Base-by-base conservation (phyloP, 1,139 yeast genomes). In the Ogataea hybrid region DNA sequence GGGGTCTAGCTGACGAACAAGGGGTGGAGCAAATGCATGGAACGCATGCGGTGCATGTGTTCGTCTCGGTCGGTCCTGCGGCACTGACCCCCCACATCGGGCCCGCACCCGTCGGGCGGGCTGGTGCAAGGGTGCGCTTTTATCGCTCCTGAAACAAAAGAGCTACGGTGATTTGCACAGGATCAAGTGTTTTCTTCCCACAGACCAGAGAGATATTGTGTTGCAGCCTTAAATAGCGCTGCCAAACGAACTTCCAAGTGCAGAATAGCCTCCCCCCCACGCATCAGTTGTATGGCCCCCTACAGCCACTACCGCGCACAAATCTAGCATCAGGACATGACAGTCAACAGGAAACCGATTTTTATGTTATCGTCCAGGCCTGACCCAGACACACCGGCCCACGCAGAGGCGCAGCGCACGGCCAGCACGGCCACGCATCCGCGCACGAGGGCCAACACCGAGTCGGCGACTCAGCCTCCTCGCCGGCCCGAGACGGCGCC, bases 391-490 rank as follows among this genome's bases (percentile, higher is more conserved):
- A 17, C 22, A 22, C 23, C 10, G 22, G 16, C 8, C 15, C 23
- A 30, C 15, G 12, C 18, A 22, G 23, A 18, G 9, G 10, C 22
- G 12, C 23, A 30, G 32, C n/a, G 16, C 10, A 22, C 15, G 23
- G 23, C 15, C 7, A 12, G 14, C 11, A 25, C n/a, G 20, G n/a
- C 14, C 23, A 18, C 22, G 20, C 17, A 8, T 7, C 23, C 22
- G 8, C 32, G 35, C 14, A 25, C 15, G 4, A 20, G 40, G 8
- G 27, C 40, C 5, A 17, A 18, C 23, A 37, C 40, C 11, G 27
- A 27, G 18, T 25, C 35, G 10, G 6, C 32, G 14, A 25, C 40
- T 25, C 40, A 37, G 35, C 35, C 40, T 37, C 46, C 40, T 28
- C 10, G 11, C 14, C 27, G 14, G 17, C 15, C 38, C 28, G 37